Percentiles rank a stretch among this genome's conserved stretches.
Evolutionary conservation across 192 early-diverging fungal species (phyloP).

Genomic region (Umbelopsis sp.): DNA sequence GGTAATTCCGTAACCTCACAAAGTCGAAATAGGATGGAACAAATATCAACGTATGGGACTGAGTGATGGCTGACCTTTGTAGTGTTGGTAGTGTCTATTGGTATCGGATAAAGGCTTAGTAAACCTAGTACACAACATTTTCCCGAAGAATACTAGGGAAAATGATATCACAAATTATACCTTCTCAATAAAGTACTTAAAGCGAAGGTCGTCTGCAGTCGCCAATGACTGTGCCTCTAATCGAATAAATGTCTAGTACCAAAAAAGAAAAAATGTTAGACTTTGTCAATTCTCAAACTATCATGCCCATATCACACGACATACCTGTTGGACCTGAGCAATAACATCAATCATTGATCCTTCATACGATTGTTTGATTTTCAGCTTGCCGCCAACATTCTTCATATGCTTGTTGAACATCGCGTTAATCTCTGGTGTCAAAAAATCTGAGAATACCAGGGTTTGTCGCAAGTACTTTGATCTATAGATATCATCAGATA

Average conservation of each 20-base stretch:
- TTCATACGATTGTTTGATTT: slow-evolving; percentile 59
- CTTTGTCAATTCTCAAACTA: no score
- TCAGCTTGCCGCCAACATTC: slow-evolving; percentile 73
- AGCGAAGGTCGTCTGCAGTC: slow-evolving; percentile 77
- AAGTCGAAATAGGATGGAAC: slow-evolving; percentile 97
- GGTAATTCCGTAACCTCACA: slow-evolving; percentile 89
- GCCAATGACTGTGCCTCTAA: slow-evolving; percentile 61
- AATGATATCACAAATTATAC: slow-evolving; percentile 22
- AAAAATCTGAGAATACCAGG: slow-evolving; percentile 77
- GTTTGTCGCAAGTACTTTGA: slow-evolving; percentile 89
- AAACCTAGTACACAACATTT: no score
- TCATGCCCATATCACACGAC: neutral
- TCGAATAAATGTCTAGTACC: slow-evolving; percentile 66
- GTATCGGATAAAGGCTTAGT: neutral
- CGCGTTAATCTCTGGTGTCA: slow-evolving; percentile 90
- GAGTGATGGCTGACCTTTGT: slow-evolving; percentile 51
- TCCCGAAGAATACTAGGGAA: neutral
- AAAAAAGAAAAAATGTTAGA: neutral
- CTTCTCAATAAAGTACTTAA: slow-evolving; percentile 81
- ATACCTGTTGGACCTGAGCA: slow-evolving; percentile 74
- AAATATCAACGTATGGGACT: slow-evolving; percentile 77
- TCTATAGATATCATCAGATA: slow-evolving; percentile 26
- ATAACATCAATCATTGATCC: slow-evolving; percentile 83
- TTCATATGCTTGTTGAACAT: slow-evolving; percentile 71
- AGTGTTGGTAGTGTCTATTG: slow-evolving; percentile 60